phyloP scores from a whole-genome alignment of 176 grass and related monocot genomes.

The Coix lacrymajobi region DNA sequence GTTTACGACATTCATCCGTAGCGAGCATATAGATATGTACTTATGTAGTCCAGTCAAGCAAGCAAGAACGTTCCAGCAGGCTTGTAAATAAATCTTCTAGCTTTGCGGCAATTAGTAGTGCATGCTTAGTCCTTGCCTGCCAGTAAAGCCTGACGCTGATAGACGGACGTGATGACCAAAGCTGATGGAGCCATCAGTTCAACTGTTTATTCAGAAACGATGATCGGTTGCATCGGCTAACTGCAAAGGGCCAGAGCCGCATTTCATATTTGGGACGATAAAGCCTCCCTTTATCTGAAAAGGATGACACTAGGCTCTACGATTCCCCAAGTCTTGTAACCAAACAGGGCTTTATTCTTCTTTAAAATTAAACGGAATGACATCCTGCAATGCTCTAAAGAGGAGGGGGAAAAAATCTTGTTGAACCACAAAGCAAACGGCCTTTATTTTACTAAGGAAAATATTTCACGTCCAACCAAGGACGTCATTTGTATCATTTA shows the following conservation, averaged over 20 bases:
- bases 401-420: too few species aligned
- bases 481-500: not conserved
- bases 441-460: not conserved
- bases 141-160: constrained; percentile 2
- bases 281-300: not conserved
- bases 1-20: not conserved
- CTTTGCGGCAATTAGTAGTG: constrained; percentile 18
- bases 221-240: not conserved
- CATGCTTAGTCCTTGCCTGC: not conserved
- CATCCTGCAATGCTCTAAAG: not conserved
- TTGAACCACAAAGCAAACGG: too few species aligned
- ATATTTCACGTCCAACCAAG: not conserved
- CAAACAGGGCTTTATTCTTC: not conserved
- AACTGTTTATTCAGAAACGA: not conserved
- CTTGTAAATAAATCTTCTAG: not conserved
- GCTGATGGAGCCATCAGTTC: not conserved
- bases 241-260: not conserved
- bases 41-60: constrained; percentile 20
- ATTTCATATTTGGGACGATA: not conserved
- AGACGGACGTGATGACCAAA: not conserved
- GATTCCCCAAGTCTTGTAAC: not conserved
- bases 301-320: not conserved
- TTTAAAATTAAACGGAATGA: not conserved
- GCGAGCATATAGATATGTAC: not conserved
- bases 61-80: constrained; percentile 4